These are phyloP conservation scores for Aspergillus brasiliensis DNA, from an alignment of 2,329 filamentous ascomycete genomes.

Conservation along the genomic window DNA sequence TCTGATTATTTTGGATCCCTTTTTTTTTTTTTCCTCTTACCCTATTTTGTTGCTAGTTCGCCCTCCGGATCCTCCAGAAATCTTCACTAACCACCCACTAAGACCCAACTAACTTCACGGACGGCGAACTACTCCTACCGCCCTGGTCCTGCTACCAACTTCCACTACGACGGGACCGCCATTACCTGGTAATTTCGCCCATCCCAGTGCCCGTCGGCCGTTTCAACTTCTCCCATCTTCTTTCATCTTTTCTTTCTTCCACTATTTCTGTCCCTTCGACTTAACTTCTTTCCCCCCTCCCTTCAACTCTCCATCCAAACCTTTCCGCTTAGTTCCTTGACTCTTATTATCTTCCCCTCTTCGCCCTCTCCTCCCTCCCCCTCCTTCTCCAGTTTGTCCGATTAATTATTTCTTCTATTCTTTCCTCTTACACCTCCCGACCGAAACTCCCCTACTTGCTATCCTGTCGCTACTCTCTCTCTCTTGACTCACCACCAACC, in stretches of 20 bases:
- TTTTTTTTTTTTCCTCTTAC: neutral
- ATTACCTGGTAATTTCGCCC: slow-evolving; percentile 18
- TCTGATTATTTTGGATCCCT: neutral
- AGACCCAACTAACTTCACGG: slow-evolving; percentile 4
- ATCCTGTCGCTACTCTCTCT: slow-evolving; percentile 9
- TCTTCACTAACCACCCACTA: slow-evolving; percentile 3
- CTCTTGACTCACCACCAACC: slow-evolving; percentile 7
- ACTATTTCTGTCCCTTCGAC: slow-evolving; percentile 2
- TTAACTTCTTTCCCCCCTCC: slow-evolving; percentile 13
- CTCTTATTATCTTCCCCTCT: slow-evolving; percentile 12
- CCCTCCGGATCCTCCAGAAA: neutral
- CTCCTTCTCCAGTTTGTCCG: neutral
- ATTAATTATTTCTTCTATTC: slow-evolving; percentile 1
- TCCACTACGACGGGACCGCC: slow-evolving; percentile 3
- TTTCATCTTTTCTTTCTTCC: slow-evolving; percentile 21
- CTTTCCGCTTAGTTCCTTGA: slow-evolving; percentile 7
- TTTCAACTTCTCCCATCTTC: slow-evolving; percentile 23
- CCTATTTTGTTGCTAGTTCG: neutral
- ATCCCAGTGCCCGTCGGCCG: slow-evolving; percentile 20
- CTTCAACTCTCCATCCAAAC: slow-evolving; percentile 5
- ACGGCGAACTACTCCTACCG: slow-evolving; percentile 9
- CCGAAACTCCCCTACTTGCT: slow-evolving; percentile 9
- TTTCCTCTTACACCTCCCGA: slow-evolving; percentile 5
- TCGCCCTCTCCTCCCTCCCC: slow-evolving; percentile 7
- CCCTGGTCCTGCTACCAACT: neutral